Conservation (phyloP, 805 yeast genomes). For the Candida montana region DNA sequence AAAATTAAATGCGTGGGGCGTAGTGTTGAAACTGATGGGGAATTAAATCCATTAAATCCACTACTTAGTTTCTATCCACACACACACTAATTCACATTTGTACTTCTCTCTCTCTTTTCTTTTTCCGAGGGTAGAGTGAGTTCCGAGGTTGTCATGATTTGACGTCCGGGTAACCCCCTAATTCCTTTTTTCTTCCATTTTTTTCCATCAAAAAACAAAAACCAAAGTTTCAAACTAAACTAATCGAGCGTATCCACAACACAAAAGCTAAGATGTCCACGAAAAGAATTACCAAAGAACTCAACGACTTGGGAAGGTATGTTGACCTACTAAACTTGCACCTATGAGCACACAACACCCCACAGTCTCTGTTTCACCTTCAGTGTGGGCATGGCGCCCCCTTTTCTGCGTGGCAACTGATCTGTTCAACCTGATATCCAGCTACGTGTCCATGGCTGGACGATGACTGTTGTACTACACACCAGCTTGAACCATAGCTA, state of each 20-base stretch:
- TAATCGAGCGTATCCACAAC: neutral
- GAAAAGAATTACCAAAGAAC: conserved; percentile 94
- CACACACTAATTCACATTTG: too few species aligned
- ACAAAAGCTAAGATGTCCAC: conserved; percentile 41
- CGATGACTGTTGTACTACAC: too few species aligned
- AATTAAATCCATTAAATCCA: too few species aligned
- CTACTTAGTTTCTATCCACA: too few species aligned
- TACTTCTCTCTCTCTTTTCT: too few species aligned
- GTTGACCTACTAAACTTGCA: conserved; percentile 27
- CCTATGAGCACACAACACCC: neutral
- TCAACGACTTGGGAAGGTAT: conserved; percentile 90
- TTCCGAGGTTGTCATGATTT: neutral
- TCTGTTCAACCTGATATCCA: too few species aligned
- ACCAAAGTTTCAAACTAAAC: neutral
- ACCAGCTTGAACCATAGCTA: too few species aligned
- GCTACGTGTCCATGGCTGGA: neutral
- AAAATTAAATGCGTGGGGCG: too few species aligned
- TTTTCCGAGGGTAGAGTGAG: too few species aligned
- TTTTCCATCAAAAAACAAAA: neutral
- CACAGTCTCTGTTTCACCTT: too few species aligned
- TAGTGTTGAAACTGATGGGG: too few species aligned
- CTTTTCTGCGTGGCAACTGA: neutral
- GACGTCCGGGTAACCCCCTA: too few species aligned
- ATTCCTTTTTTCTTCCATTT: neutral
- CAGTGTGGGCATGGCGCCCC: neutral